Conservation (phyloP, 169 alveolate genomes). For the Cryptosporidium parvum region DNA sequence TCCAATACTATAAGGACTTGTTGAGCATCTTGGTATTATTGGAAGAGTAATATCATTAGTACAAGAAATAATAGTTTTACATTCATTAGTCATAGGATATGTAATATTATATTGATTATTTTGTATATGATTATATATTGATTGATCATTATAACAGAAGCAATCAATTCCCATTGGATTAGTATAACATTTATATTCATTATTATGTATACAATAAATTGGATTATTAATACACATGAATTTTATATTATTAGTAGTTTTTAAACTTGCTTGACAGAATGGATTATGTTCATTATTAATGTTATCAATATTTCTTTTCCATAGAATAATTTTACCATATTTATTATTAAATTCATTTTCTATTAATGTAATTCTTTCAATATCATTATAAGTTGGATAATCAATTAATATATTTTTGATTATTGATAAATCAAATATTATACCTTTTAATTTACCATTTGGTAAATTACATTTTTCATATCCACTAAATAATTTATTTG, state of each 20-base stretch:
- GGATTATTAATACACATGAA: slow-evolving; percentile 59
- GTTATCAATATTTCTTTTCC: slow-evolving; percentile 17
- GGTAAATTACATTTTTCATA: slow-evolving; percentile 39
- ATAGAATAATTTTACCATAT: slow-evolving; percentile 18
- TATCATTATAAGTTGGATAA: slow-evolving; percentile 34
- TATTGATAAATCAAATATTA: slow-evolving; percentile 30
- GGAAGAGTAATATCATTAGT: slow-evolving; percentile 40
- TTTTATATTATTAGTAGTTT: slow-evolving; percentile 11
- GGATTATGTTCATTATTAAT: slow-evolving; percentile 22
- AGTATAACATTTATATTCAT: slow-evolving; percentile 48
- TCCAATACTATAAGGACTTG: slow-evolving; percentile 68
- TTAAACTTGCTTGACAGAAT: slow-evolving; percentile 44
- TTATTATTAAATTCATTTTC: slow-evolving; percentile 29
- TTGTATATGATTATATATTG: background rate
- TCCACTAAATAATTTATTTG: slow-evolving; percentile 11
- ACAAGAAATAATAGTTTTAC: slow-evolving; percentile 44
- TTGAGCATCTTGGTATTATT: slow-evolving; percentile 44
- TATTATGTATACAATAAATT: slow-evolving; percentile 55
- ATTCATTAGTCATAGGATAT: slow-evolving; percentile 23
- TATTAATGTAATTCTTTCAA: slow-evolving; percentile 1
- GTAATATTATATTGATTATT: slow-evolving; percentile 1
- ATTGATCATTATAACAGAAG: slow-evolving; percentile 51
- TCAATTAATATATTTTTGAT: slow-evolving; percentile 17
- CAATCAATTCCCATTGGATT: slow-evolving; percentile 70
- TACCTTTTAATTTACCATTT: slow-evolving; percentile 66